These are phyloP conservation scores for Monosporascus sp. DNA, from an alignment of 2,329 filamentous ascomycete species.

Conservation along the genomic window DNA sequence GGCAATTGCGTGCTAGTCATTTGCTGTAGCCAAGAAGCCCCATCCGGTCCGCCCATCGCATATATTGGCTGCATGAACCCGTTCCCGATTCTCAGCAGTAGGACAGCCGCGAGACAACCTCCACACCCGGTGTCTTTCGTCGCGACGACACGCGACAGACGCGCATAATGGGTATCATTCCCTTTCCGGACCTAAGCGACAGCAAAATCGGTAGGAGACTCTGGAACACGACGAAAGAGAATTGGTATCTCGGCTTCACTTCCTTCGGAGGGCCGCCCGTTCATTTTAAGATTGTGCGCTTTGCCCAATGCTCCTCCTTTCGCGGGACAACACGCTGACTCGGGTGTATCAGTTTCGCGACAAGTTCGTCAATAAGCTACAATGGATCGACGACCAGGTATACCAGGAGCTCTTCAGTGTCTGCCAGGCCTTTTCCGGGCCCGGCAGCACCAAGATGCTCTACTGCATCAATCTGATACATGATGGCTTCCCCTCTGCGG, in stretches of 20 bases:
- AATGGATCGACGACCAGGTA: conserved; percentile 68
- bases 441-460: conserved; percentile 65
- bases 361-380: conserved; percentile 53
- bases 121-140: too few species aligned
- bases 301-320: neutral
- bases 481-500: conserved; percentile 50
- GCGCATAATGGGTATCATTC: neutral
- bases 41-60: too few species aligned
- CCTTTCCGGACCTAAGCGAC: neutral
- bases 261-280: conserved; percentile 64
- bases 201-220: neutral
- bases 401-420: conserved; percentile 70
- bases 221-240: conserved; percentile 7
- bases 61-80: too few species aligned
- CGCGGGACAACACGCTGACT: neutral
- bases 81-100: too few species aligned
- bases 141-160: too few species aligned
- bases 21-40: too few species aligned
- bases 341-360: conserved; percentile 41
- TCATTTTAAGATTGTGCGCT: conserved; percentile 58
- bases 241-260: conserved; percentile 61
- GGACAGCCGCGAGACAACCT: too few species aligned
- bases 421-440: conserved; percentile 62
- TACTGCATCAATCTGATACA: conserved; percentile 64
- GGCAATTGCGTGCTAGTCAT: too few species aligned